phyloP scores from a whole-genome alignment of 192 early-diverging fungal species.

The Diversispora eburnea region DNA sequence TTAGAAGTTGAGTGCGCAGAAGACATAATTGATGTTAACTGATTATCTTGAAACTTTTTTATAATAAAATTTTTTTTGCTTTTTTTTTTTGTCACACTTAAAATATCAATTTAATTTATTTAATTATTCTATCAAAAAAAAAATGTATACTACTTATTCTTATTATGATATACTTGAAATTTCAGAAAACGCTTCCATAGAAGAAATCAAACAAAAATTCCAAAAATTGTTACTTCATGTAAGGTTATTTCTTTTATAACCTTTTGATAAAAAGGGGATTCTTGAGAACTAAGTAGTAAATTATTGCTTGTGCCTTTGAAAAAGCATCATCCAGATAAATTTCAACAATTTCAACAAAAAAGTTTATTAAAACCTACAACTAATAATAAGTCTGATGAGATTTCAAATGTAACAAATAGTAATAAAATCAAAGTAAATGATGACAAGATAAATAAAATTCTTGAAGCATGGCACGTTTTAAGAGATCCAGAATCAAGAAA shows the following conservation, averaged over 20 bases:
- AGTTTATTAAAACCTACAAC: background rate
- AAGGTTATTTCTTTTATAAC: constrained; percentile 3
- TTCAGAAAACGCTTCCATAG: constrained; percentile 33
- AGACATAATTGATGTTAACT: too few species aligned
- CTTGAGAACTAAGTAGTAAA: background rate
- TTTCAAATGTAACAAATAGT: background rate
- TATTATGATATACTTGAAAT: constrained; percentile 59
- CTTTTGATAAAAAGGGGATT: background rate
- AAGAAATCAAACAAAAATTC: constrained; percentile 53
- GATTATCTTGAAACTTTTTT: too few species aligned
- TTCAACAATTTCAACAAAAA: background rate
- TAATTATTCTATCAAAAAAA: too few species aligned
- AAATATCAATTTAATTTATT: too few species aligned
- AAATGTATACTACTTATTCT: background rate
- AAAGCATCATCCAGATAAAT: constrained; percentile 31
- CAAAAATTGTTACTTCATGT: constrained; percentile 53
- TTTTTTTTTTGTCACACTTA: too few species aligned
- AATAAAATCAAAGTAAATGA: background rate
- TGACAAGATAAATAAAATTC: constrained; percentile 37
- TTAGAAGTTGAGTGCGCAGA: too few species aligned
- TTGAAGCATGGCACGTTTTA: constrained; percentile 57
- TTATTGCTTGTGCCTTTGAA: background rate
- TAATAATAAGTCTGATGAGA: background rate
- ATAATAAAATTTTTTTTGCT: too few species aligned
- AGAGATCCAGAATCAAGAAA: constrained; percentile 41